A percentile compares a stretch with the other conserved stretches of the same genome.
phyloP scores from a whole-genome alignment of 1,284 basidiomycete species.

The Papiliotrema fonsecae region DNA sequence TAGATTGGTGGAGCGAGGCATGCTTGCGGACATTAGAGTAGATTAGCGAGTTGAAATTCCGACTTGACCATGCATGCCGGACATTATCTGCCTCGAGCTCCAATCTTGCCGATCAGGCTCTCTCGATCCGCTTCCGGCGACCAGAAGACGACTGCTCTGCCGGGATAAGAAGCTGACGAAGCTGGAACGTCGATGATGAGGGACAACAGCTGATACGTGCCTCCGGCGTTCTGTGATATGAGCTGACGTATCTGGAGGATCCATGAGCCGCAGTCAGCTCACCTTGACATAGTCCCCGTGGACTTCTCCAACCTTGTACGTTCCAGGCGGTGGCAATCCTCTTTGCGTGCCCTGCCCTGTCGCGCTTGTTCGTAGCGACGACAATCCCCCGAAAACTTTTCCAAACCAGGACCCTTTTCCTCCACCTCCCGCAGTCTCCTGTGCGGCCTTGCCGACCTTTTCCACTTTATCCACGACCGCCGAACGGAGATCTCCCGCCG shows the following conservation, averaged over 20 bases:
- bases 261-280: constrained; percentile 6
- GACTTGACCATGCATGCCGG: background rate
- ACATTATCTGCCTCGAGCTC: constrained; percentile 2
- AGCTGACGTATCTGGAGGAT: background rate
- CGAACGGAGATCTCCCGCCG: no score
- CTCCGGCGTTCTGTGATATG: constrained; percentile 30
- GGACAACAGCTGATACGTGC: constrained; percentile 39
- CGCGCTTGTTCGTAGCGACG: background rate
- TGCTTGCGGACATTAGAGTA: no score
- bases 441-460: background rate
- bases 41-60: no score
- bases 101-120: constrained; percentile 28
- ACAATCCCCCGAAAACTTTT: constrained; percentile 11
- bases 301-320: constrained; percentile 46
- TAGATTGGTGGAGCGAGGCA: no score
- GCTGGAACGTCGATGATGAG: constrained; percentile 44
- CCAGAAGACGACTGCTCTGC: constrained; percentile 42
- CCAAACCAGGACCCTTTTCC: constrained; percentile 1
- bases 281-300: constrained; percentile 48
- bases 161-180: constrained; percentile 31
- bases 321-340: constrained; percentile 40
- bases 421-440: background rate
- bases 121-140: constrained; percentile 41
- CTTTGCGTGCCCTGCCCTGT: constrained; percentile 3
- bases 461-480: background rate